phyloP scores from a whole-genome alignment of 2,329 filamentous ascomycete species.

The Aureobasidium sp. region DNA sequence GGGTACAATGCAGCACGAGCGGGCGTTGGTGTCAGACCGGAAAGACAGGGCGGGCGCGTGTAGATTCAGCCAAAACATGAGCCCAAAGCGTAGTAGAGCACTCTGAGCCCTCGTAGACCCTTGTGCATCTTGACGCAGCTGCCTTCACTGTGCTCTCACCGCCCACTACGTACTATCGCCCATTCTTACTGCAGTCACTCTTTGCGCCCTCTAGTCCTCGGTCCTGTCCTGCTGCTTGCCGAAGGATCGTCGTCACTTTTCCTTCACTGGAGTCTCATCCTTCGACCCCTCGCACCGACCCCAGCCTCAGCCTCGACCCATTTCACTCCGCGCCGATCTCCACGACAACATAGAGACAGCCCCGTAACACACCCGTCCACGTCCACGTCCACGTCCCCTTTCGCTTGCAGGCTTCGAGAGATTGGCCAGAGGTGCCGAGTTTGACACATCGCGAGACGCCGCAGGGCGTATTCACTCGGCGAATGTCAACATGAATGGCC shows the following conservation, averaged over 20 bases:
- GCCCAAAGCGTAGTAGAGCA: not conserved
- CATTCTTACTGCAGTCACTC: constrained; percentile 8
- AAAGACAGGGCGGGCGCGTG: not conserved
- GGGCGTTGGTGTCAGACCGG: not conserved
- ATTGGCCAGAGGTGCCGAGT: not conserved
- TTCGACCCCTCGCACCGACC: not conserved
- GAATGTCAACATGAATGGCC: constrained; percentile 38
- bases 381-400: not conserved
- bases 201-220: not conserved
- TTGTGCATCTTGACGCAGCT: not conserved
- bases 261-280: not conserved
- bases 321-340: constrained; percentile 6
- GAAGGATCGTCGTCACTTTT: not conserved
- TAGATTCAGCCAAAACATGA: not conserved
- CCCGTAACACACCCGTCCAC: not conserved
- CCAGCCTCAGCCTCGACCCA: constrained; percentile 6
- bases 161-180: not conserved
- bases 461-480: not conserved
- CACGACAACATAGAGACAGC: not conserved
- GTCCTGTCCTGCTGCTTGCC: not conserved
- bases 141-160: not conserved
- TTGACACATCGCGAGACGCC: not conserved
- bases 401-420: not conserved
- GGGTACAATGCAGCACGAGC: not conserved
- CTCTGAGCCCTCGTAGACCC: not conserved